These are phyloP conservation scores for Coemansia sp. DNA, from an alignment of 192 early-diverging fungal genomes.

Conservation along the genomic window DNA sequence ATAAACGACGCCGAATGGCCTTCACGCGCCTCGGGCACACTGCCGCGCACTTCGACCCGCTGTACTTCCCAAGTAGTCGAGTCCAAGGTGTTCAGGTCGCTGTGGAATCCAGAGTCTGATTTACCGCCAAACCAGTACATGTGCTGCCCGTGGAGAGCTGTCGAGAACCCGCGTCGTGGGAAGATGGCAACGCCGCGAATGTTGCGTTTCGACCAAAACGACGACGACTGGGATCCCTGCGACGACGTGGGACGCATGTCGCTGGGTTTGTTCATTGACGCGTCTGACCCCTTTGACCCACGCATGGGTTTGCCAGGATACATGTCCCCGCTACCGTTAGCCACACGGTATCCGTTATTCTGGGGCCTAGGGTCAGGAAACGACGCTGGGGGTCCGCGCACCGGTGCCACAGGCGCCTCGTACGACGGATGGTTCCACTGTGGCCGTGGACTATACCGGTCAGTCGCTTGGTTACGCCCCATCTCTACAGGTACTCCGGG, in stretches of 20 bases:
- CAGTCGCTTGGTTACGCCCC: background rate
- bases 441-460: slow-evolving; percentile 6
- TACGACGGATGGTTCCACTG: slow-evolving; percentile 11
- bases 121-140: slow-evolving; percentile 56
- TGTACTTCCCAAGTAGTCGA: slow-evolving; percentile 43
- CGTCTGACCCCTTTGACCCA: background rate
- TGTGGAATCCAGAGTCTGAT: slow-evolving; percentile 33
- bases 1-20: slow-evolving; percentile 56
- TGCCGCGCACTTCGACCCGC: slow-evolving; percentile 30
- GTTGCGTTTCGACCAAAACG: slow-evolving; percentile 46
- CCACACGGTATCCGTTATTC: slow-evolving; percentile 7
- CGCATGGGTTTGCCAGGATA: background rate
- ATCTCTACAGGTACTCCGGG: background rate
- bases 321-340: slow-evolving; percentile 11
- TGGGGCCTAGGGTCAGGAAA: slow-evolving; percentile 28
- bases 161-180: slow-evolving; percentile 55
- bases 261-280: background rate
- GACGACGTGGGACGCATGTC: background rate
- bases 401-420: slow-evolving; percentile 1
- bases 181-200: slow-evolving; percentile 39
- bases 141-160: slow-evolving; percentile 41
- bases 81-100: slow-evolving; percentile 50
- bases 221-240: slow-evolving; percentile 11
- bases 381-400: slow-evolving; percentile 19
- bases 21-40: slow-evolving; percentile 43